Percentiles rank a stretch among this genome's conserved stretches.
phyloP scores from a whole-genome alignment of 495 filamentous ascomycete genomes.

The Aspergillus egyptiacus region DNA sequence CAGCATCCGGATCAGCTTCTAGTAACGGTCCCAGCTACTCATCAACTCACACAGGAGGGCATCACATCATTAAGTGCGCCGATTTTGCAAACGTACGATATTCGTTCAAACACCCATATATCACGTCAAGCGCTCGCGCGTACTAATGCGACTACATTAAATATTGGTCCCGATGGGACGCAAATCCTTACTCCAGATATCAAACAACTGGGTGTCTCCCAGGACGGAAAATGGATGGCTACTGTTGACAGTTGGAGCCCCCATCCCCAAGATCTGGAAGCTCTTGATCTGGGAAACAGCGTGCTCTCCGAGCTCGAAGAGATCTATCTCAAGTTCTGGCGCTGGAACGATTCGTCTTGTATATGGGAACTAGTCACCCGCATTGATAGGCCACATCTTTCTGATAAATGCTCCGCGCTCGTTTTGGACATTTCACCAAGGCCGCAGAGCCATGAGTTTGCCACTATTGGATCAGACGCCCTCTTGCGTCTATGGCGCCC shows the following conservation, averaged over 20 bases:
- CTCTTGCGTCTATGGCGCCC: conserved; percentile 72
- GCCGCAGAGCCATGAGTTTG: conserved; percentile 61
- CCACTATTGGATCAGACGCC: conserved; percentile 76
- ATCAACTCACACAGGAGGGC: conserved; percentile 29
- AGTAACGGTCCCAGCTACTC: conserved; percentile 51
- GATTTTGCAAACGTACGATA: conserved; percentile 78
- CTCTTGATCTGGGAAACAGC: conserved; percentile 37
- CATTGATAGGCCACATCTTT: conserved; percentile 74
- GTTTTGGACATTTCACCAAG: conserved; percentile 67
- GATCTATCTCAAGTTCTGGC: conserved; percentile 86
- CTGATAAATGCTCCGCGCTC: conserved; percentile 40
- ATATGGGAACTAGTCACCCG: conserved; percentile 71
- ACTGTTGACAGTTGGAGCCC: conserved; percentile 88
- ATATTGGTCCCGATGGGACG: conserved; percentile 61
- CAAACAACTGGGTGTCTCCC: conserved; percentile 61
- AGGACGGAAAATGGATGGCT: conserved; percentile 84
- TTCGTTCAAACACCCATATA: conserved; percentile 63
- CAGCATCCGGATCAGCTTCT: conserved; percentile 52
- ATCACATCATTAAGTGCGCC: conserved; percentile 35
- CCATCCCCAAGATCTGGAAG: conserved; percentile 54
- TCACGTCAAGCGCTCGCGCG: conserved; percentile 81
- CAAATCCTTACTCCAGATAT: conserved; percentile 69
- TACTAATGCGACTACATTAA: conserved; percentile 77
- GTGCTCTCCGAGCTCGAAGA: conserved; percentile 53
- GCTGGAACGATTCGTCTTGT: conserved; percentile 55